These are phyloP conservation scores for Xerocomus potaroensis DNA, from an alignment of 768 basidiomycete species.

Conservation along the genomic window DNA sequence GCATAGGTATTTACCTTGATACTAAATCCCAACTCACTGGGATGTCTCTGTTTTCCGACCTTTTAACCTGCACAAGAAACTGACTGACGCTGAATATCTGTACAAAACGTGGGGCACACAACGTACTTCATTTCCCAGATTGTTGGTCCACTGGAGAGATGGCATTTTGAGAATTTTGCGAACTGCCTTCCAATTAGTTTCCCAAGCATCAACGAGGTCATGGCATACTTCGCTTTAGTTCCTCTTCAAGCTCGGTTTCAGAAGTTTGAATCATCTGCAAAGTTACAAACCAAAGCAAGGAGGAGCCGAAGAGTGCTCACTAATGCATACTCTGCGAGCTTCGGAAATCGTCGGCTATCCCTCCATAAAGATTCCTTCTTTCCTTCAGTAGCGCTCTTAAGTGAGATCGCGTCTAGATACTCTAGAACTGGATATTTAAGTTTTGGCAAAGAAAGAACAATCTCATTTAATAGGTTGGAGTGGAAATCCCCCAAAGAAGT, in stretches of 20 bases:
- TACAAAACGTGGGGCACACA: background rate
- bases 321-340: slow-evolving; percentile 53
- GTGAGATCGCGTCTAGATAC: slow-evolving; percentile 52
- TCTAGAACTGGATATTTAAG: slow-evolving; percentile 51
- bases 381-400: slow-evolving; percentile 61
- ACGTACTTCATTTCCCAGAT: slow-evolving; percentile 66
- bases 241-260: slow-evolving; percentile 67
- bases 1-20: slow-evolving; percentile 45
- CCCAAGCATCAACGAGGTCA: slow-evolving; percentile 12
- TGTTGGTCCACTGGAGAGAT: slow-evolving; percentile 62
- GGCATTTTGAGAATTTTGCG: slow-evolving; percentile 71
- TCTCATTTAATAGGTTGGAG: slow-evolving; percentile 64
- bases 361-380: slow-evolving; percentile 70
- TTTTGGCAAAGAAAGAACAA: slow-evolving; percentile 64
- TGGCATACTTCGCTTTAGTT: slow-evolving; percentile 62
- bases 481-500: slow-evolving; percentile 52
- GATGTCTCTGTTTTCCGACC: slow-evolving; percentile 42
- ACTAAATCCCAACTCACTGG: slow-evolving; percentile 60
- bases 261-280: slow-evolving; percentile 60
- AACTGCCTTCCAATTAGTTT: slow-evolving; percentile 38
- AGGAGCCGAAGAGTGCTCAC: slow-evolving; percentile 38
- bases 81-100: slow-evolving; percentile 26
- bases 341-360: slow-evolving; percentile 47
- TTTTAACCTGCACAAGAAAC: slow-evolving; percentile 79
- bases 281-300: background rate